Conservation (phyloP, 352 stramenopile genomes). For the Phytophthora tubulina region DNA sequence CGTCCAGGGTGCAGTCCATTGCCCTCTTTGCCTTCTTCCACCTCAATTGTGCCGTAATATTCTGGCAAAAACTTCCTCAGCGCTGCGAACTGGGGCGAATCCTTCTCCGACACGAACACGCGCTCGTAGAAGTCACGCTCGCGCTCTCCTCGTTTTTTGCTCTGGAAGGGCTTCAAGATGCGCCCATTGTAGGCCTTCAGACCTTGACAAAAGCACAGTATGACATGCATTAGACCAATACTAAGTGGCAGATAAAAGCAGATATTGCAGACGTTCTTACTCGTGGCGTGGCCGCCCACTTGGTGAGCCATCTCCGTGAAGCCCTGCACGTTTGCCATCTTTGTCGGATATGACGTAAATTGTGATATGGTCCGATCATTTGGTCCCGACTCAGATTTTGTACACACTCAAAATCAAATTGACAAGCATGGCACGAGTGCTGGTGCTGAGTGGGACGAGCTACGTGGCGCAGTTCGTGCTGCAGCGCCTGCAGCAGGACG, state of each 20-base stretch:
- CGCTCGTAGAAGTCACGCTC: conserved; percentile 85
- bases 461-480: conserved; percentile 79
- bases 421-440: conserved; percentile 46
- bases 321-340: conserved; percentile 16
- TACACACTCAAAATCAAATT: neutral
- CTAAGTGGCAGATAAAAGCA: neutral
- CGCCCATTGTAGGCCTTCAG: conserved; percentile 69
- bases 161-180: conserved; percentile 91
- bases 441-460: conserved; percentile 68
- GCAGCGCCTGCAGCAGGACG: conserved; percentile 37
- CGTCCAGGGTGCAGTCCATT: conserved; percentile 45
- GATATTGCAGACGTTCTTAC: conserved; percentile 33
- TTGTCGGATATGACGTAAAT: neutral
- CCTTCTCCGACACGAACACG: conserved; percentile 49
- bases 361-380: conserved; percentile 13
- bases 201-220: conserved; percentile 40
- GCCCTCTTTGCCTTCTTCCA: conserved; percentile 14
- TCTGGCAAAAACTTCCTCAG: conserved; percentile 61
- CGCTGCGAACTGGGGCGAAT: conserved; percentile 33
- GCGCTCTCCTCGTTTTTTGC: conserved; percentile 73
- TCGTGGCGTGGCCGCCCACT: conserved; percentile 81
- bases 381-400: conserved; percentile 20
- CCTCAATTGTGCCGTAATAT: conserved; percentile 70
- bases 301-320: conserved; percentile 77
- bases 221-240: neutral